Base-by-base conservation (phyloP, 495 filamentous ascomycete species). In the Xeromyces bisporus region DNA sequence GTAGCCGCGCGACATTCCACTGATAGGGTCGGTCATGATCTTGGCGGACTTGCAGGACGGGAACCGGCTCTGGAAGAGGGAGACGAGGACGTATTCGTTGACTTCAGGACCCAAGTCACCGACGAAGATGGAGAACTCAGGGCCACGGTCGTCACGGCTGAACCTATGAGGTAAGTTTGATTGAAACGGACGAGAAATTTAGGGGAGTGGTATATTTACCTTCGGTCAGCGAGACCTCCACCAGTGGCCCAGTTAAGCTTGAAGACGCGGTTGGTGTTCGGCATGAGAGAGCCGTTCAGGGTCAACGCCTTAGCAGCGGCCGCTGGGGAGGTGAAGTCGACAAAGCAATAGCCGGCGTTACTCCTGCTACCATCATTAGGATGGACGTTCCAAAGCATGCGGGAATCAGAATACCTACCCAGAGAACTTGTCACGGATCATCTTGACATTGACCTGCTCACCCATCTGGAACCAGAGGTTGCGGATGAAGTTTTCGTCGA, bases 161-260 rank as follows among this genome's bases (percentile, higher is more conserved):
- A 10, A 39, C 18, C 25, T 28, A 31, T 9, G 8, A 32, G 49
- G 53, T 48, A 24, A 48, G 28, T 13, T 21, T n/a, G 20, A 9
- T 4, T 26, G 26, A 2, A 27, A 24, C 23, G 23, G 23, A 26
- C 10, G 5, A 5, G 17, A 26, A 10, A 7, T 23, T 7, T 12
- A 10, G 9, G 9, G 15, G 20, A 8, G 2, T 9, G 42, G 26
- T 30, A 29, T 42, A 50, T 72, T 51, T 61, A 83, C 80, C 78
- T 81, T 43, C 89, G 75, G 47, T 99, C 91, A 32, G 92, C 80
- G 15, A 99, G 68, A 24, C 89, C 89, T 44, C 89, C 89, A 38
- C 89, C 89, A 37, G 85, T 93, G 42, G 89, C 89, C 89, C 89
- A 99, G 67, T 99, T 99, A 25, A 99, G 68, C 66, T 96, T 96